These are phyloP conservation scores for Didymosphaeria variabile DNA, from an alignment of 2,329 filamentous ascomycete species.

Conservation along the genomic window DNA sequence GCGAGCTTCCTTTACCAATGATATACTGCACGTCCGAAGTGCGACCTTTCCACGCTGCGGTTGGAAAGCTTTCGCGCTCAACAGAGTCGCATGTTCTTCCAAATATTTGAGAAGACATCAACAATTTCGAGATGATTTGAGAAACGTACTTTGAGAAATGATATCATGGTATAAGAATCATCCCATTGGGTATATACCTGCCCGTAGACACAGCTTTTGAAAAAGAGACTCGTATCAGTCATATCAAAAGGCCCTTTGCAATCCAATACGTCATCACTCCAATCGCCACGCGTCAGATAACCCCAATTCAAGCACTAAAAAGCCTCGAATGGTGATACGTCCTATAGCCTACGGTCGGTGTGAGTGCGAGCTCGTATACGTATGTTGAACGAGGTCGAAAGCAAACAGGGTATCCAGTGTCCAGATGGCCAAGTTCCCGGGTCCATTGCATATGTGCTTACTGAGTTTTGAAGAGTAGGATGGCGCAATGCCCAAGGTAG, in stretches of 20 bases:
- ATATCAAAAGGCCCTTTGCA: constrained; percentile 25
- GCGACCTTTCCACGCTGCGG: not conserved
- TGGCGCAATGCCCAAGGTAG: constrained; percentile 98
- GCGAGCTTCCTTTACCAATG: not conserved
- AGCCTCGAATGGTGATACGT: not conserved
- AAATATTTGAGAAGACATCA: not conserved
- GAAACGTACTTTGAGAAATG: not conserved
- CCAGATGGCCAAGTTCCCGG: constrained; percentile 11
- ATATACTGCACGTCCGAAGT: not conserved
- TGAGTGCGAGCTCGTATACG: not conserved
- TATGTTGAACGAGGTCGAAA: constrained; percentile 7
- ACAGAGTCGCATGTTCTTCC: not conserved
- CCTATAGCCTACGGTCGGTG: constrained; percentile 15
- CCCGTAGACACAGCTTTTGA: constrained; percentile 27
- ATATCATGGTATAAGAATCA: not conserved
- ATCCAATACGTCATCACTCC: constrained; percentile 15
- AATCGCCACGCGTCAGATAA: constrained; percentile 6
- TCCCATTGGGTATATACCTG: constrained; percentile 20
- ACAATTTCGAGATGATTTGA: not conserved
- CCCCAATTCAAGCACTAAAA: not conserved
- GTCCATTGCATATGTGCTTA: constrained; percentile 51
- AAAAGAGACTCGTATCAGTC: constrained; percentile 38
- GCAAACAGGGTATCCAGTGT: constrained; percentile 13
- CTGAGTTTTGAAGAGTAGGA: constrained; percentile 99
- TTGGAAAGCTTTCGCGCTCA: not conserved